A percentile compares a stretch with the other conserved stretches of the same genome.
Evolutionary conservation across 208 protist species (phyloP).

Genomic region (Angomonas desouzai): DNA sequence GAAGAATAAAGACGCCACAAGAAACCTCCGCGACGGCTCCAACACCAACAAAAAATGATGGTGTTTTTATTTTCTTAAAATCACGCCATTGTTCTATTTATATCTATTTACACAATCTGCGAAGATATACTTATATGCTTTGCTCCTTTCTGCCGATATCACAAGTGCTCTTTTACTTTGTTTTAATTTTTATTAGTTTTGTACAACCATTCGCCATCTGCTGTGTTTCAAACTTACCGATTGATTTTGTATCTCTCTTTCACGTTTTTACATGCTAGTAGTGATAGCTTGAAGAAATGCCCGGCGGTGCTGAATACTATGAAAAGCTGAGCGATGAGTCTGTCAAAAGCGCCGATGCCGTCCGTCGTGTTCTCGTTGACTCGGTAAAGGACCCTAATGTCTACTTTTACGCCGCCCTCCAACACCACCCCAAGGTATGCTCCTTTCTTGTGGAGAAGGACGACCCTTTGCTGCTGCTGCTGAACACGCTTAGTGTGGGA

Average conservation of each 20-base stretch:
- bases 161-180: conserved; percentile 2
- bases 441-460: too few relatives aligned
- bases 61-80: not conserved
- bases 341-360: not conserved
- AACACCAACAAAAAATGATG: not conserved
- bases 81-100: not conserved
- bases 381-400: not conserved
- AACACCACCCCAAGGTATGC: not conserved
- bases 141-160: too few relatives aligned
- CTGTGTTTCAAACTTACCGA: too few relatives aligned
- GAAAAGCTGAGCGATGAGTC: not conserved
- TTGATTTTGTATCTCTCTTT: too few relatives aligned
- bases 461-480: not conserved
- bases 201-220: too few relatives aligned
- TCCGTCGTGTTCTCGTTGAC: not conserved
- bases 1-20: not conserved
- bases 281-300: conserved; percentile 3
- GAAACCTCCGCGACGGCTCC: not conserved
- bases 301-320: not conserved
- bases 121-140: conserved; percentile 4
- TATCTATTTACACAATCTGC: conserved; percentile 1
- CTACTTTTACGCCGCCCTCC: conserved; percentile 10
- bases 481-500: conserved; percentile 7
- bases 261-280: not conserved
- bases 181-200: not conserved